These are phyloP conservation scores for Wickerhamiella domercqiae DNA, from an alignment of 805 yeast species.

Conservation along the genomic window DNA sequence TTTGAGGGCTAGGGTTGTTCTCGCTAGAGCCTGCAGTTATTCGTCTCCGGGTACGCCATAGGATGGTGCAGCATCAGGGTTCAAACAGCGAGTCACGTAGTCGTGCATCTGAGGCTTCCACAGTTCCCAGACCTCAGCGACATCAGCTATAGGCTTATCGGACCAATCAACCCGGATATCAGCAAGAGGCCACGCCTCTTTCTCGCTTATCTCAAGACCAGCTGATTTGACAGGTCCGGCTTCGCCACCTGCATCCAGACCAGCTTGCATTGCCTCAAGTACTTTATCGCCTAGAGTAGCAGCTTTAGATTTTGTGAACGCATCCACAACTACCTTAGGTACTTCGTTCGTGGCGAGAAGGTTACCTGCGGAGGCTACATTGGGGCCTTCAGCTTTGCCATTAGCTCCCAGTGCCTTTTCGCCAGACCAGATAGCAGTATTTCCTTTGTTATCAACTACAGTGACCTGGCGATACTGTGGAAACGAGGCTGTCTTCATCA, in stretches of 20 bases:
- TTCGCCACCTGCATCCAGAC: constrained; percentile 14
- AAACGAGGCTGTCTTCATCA: constrained; percentile 2
- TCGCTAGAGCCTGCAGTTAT: no score
- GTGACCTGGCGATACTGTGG: constrained; percentile 11
- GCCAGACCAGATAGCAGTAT: constrained; percentile 12
- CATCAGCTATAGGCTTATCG: constrained; percentile 8
- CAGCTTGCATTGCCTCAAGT: constrained; percentile 12
- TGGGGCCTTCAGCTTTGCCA: constrained; percentile 4
- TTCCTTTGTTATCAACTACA: constrained; percentile 7
- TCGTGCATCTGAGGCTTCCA: constrained; percentile 14
- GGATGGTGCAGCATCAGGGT: constrained; percentile 12
- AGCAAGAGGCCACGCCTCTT: constrained; percentile 11
- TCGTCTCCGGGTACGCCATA: constrained; percentile 15
- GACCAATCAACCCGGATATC: constrained; percentile 14
- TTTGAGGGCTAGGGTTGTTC: no score
- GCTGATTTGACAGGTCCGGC: constrained; percentile 15
- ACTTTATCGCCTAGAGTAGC: constrained; percentile 9
- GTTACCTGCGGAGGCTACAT: constrained; percentile 13
- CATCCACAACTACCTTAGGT: constrained; percentile 8
- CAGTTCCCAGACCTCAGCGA: constrained; percentile 9
- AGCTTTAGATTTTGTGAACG: constrained; percentile 5
- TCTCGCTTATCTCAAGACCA: constrained; percentile 8
- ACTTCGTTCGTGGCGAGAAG: constrained; percentile 6
- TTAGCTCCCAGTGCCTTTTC: constrained; percentile 9
- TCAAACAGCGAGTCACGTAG: constrained; percentile 9